phyloP scores from a whole-genome alignment of 495 filamentous ascomycete species.

The Acidomyces sp. region DNA sequence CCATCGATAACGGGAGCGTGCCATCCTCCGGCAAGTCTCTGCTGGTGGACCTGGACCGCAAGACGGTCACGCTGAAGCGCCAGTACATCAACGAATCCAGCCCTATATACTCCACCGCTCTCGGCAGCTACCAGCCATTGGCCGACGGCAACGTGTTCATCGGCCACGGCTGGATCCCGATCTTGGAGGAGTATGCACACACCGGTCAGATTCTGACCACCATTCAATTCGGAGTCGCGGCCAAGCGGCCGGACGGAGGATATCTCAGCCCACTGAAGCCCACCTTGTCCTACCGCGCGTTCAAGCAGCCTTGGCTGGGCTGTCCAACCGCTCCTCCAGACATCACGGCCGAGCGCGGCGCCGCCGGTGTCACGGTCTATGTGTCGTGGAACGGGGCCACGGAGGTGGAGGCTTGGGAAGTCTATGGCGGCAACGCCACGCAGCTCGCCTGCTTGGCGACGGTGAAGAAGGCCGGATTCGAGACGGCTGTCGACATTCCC shows the following conservation, averaged over 20 bases:
- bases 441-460: background rate
- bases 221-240: conserved; percentile 11
- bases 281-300: conserved; percentile 14
- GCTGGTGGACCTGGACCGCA: conserved; percentile 7
- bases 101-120: conserved; percentile 15
- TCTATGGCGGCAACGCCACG: conserved; percentile 5
- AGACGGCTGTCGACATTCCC: conserved; percentile 7
- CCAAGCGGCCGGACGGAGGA: conserved; percentile 3
- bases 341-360: conserved; percentile 5
- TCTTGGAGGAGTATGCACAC: conserved; percentile 15
- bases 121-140: conserved; percentile 21
- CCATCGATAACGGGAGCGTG: conserved; percentile 11
- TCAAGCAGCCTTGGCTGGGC: conserved; percentile 16
- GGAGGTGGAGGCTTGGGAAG: conserved; percentile 12
- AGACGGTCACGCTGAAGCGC: conserved; percentile 6
- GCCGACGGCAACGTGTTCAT: conserved; percentile 21
- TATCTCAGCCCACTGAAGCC: conserved; percentile 5
- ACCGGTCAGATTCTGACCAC: conserved; percentile 20
- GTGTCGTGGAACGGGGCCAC: conserved; percentile 21
- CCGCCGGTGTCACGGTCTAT: conserved; percentile 8
- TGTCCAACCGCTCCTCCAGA: conserved; percentile 7
- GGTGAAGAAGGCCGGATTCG: conserved; percentile 10
- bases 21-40: conserved; percentile 9
- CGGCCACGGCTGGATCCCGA: conserved; percentile 19
- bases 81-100: conserved; percentile 10